A percentile compares a stretch with the other conserved stretches of the same genome.
Conservation (phyloP, 2,329 filamentous ascomycete species). For the Hypomyces perniciosus region DNA sequence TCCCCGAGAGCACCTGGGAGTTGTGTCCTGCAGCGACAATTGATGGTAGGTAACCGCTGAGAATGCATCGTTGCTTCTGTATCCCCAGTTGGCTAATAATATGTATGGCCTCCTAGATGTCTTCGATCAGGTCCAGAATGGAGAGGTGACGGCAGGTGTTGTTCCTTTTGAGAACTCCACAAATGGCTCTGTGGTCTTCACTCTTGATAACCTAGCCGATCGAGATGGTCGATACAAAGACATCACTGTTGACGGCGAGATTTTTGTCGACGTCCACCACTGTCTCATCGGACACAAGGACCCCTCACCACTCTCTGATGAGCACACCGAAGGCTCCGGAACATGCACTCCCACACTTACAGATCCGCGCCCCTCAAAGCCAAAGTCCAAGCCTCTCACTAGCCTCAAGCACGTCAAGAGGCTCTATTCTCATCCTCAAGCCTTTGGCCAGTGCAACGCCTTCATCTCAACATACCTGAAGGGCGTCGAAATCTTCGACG, state of each 20-base stretch:
- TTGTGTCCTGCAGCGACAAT: constrained; percentile 48
- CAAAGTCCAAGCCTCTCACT: constrained; percentile 41
- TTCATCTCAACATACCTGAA: constrained; percentile 69
- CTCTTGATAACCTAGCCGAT: constrained; percentile 83
- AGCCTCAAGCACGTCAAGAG: constrained; percentile 60
- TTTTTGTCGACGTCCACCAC: constrained; percentile 83
- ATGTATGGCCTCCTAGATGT: constrained; percentile 50
- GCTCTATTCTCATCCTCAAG: constrained; percentile 91
- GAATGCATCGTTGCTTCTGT: background rate
- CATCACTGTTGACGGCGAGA: constrained; percentile 73
- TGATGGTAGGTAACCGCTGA: constrained; percentile 29
- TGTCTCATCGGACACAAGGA: constrained; percentile 62
- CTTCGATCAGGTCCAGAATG: constrained; percentile 69
- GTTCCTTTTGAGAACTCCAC: constrained; percentile 95
- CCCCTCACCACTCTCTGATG: constrained; percentile 22
- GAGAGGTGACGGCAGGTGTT: constrained; percentile 63
- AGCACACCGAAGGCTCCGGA: constrained; percentile 32
- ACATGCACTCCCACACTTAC: constrained; percentile 45
- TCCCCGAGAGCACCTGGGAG: constrained; percentile 42
- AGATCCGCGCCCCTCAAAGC: constrained; percentile 39
- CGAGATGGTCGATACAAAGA: constrained; percentile 56
- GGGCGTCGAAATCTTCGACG: constrained; percentile 73
- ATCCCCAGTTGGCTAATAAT: background rate
- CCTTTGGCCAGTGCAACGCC: constrained; percentile 79
- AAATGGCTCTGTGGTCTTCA: constrained; percentile 87